Evolutionary conservation across 768 basidiomycete species (phyloP).

Genomic region (Mycena amicta): DNA sequence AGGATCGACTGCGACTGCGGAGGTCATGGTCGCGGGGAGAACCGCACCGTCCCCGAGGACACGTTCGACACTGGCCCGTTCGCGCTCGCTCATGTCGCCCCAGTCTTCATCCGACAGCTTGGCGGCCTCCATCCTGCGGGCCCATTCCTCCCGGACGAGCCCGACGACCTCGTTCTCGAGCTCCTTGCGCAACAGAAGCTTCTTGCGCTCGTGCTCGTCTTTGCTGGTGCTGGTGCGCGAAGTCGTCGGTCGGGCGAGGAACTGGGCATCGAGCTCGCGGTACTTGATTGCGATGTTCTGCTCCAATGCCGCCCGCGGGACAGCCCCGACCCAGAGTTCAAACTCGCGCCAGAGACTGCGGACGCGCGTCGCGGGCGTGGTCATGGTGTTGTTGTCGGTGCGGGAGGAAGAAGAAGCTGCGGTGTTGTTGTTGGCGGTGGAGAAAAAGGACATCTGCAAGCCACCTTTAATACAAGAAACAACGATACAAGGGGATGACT

Average conservation of each 20-base stretch:
- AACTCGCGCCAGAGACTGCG: conserved; percentile 40
- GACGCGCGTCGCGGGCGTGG: conserved; percentile 25
- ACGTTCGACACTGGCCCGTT: conserved; percentile 36
- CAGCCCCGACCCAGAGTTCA: conserved; percentile 32
- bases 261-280: conserved; percentile 33
- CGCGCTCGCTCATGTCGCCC: conserved; percentile 43
- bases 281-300: conserved; percentile 27
- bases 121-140: conserved; percentile 33
- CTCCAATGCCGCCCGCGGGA: conserved; percentile 29
- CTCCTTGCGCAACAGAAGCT: conserved; percentile 27
- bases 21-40: background rate
- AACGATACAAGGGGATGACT: conserved; percentile 30
- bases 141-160: conserved; percentile 45
- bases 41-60: conserved; percentile 35
- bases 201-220: conserved; percentile 34
- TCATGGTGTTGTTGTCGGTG: conserved; percentile 14
- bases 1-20: conserved; percentile 1
- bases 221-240: conserved; percentile 18
- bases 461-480: too few relatives aligned
- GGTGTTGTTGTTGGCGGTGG: conserved; percentile 26
- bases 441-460: conserved; percentile 20
- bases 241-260: conserved; percentile 24
- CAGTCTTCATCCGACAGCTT: conserved; percentile 46
- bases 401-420: conserved; percentile 19
- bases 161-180: conserved; percentile 36